Evolutionary conservation across 75 land plant species (phyloP).

Genomic region (Adiantum capillusveneris): DNA sequence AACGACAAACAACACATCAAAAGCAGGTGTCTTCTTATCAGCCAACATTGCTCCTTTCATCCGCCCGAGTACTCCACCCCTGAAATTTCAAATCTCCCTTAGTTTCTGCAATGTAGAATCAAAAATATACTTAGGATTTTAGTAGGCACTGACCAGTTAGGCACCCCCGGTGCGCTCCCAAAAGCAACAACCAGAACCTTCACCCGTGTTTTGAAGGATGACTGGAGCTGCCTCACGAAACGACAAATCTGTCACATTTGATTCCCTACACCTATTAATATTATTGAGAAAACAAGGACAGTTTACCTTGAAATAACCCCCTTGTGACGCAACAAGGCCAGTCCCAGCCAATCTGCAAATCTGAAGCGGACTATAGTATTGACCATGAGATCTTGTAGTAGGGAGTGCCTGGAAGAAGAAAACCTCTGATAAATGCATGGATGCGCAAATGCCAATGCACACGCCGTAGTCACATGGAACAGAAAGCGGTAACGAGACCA

Average conservation of each 20-base stretch:
- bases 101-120: too few relatives aligned
- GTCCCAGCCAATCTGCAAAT: constrained; percentile 19
- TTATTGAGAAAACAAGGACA: not conserved
- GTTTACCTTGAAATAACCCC: constrained; percentile 39
- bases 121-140: too few relatives aligned
- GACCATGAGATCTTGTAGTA: too few relatives aligned
- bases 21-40: constrained; percentile 11
- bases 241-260: too few relatives aligned
- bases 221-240: constrained; percentile 13
- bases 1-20: constrained; percentile 38
- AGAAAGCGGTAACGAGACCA: too few relatives aligned
- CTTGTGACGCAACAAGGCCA: constrained; percentile 15
- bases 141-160: constrained; percentile 24
- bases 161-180: constrained; percentile 44
- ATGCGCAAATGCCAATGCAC: too few relatives aligned
- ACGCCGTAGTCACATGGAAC: too few relatives aligned
- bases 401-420: not conserved
- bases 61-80: constrained; percentile 34
- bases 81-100: constrained; percentile 7
- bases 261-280: not conserved
- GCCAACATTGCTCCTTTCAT: constrained; percentile 13
- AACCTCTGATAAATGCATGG: too few relatives aligned
- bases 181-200: constrained; percentile 33
- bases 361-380: too few relatives aligned
- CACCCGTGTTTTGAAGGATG: not conserved